phyloP scores from a whole-genome alignment of 768 basidiomycete species.

The Suillus paluster region DNA sequence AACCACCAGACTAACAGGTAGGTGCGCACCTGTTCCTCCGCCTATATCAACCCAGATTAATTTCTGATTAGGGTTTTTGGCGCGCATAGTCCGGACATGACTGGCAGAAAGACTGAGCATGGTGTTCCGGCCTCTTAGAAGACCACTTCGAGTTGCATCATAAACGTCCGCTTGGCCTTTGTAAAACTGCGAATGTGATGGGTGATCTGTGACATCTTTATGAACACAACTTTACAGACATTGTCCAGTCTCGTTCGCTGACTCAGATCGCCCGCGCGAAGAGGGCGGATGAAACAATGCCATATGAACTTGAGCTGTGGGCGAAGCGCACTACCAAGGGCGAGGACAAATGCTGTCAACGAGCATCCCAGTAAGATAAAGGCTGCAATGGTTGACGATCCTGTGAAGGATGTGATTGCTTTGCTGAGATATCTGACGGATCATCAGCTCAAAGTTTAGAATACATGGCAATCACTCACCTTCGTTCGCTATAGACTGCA shows the following conservation, averaged over 20 bases:
- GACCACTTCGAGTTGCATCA: slow-evolving; percentile 62
- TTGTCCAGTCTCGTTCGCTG: slow-evolving; percentile 51
- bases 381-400: slow-evolving; percentile 31
- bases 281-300: slow-evolving; percentile 53
- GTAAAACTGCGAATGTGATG: slow-evolving; percentile 52
- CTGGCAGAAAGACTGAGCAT: slow-evolving; percentile 71
- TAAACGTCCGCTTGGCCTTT: slow-evolving; percentile 73
- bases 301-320: slow-evolving; percentile 53
- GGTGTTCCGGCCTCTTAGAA: slow-evolving; percentile 72
- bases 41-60: slow-evolving; percentile 82
- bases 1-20: neutral
- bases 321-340: slow-evolving; percentile 29
- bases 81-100: slow-evolving; percentile 56
- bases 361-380: slow-evolving; percentile 33
- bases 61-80: slow-evolving; percentile 43
- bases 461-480: slow-evolving; percentile 13
- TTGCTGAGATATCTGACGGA: slow-evolving; percentile 19
- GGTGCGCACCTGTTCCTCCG: slow-evolving; percentile 62
- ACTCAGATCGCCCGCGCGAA: slow-evolving; percentile 41
- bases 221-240: slow-evolving; percentile 26
- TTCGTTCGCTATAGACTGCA: slow-evolving; percentile 19
- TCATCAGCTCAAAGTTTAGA: neutral
- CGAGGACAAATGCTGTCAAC: slow-evolving; percentile 22
- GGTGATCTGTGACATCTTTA: neutral
- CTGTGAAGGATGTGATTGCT: slow-evolving; percentile 31